Evolutionary conservation across 2,329 filamentous ascomycete genomes (phyloP), one percentile per base, ranked within the genome.

Genomic region (Pleomassaria siparia): DNA sequence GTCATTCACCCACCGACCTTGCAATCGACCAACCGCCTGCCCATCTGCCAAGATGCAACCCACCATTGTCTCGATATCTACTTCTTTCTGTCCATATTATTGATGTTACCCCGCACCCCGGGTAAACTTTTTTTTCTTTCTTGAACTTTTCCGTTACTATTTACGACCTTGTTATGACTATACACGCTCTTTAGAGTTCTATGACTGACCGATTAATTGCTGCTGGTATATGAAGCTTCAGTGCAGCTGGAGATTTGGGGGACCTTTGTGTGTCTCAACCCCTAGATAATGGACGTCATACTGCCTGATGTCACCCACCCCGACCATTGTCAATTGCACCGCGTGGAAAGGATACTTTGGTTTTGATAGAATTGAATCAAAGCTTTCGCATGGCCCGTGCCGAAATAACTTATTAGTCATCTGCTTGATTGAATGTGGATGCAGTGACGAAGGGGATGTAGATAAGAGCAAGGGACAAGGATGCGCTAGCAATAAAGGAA

Each of bases 301-400:
- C 49, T 47, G 49, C 53, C n/a, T n/a, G n/a, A n/a, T n/a, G n/a
- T n/a, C n/a, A n/a, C n/a, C n/a, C n/a, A n/a, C n/a, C n/a, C n/a
- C n/a, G n/a, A n/a, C n/a, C n/a, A n/a, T n/a, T n/a, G n/a, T n/a
- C n/a, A n/a, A 59, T 59, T 49, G 56, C 54, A 60, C 55, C 35
- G 54, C 55, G 56, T 51, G 54, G 54, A 49, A 44, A 53, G 35
- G 13, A 32, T n/a, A 28, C 32, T 40, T 32, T 46, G 6, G 7
- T 4, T 33, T 44, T n/a, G 25, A 42, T 20, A 40, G 35, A 8
- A 28, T 28, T 43, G 35, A 52, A 53, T 52, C 45, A 51, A 50
- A 44, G 42, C 32, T 57, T 51, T 54, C 47, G 47, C 59, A 61
- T 63, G 58, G 52, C 59, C 57, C 59, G 59, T 63, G 56, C 58